A percentile compares a stretch with the other conserved stretches of the same genome.
Conservation (phyloP, 306 rosid species). For the Potentilla sterilis region DNA sequence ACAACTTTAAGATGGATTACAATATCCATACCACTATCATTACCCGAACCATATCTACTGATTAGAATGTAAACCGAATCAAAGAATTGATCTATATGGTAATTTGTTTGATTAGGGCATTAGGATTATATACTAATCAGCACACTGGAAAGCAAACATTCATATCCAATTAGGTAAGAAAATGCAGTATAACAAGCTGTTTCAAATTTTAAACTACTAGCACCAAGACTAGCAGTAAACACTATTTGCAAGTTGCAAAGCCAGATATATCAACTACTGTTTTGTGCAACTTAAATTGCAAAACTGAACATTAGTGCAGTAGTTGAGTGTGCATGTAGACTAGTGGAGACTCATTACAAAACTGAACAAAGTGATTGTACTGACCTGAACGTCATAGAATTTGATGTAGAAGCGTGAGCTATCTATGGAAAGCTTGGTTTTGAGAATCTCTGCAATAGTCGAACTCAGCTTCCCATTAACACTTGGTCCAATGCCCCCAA, state of each 20-base stretch:
- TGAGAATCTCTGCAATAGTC: constrained; percentile 84
- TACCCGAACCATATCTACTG: not conserved
- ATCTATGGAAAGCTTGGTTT: constrained; percentile 76
- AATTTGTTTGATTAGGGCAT: not conserved
- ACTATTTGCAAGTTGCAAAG: not conserved
- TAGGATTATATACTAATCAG: not conserved
- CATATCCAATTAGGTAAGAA: not conserved
- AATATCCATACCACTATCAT: not conserved
- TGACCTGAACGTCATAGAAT: constrained; percentile 76
- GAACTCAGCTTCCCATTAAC: constrained; percentile 85
- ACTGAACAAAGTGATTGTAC: constrained; percentile 6
- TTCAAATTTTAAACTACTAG: too few species aligned
- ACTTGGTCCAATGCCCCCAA: constrained; percentile 80
- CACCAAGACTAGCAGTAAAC: not conserved
- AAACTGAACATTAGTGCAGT: not conserved
- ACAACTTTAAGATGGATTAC: not conserved
- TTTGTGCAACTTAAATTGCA: not conserved
- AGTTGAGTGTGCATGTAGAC: not conserved
- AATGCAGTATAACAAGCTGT: not conserved
- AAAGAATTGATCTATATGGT: not conserved
- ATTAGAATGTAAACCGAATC: not conserved
- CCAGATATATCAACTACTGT: too few species aligned
- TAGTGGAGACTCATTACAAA: not conserved
- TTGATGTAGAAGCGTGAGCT: constrained; percentile 87
- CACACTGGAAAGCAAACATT: not conserved